A percentile compares a stretch with the other conserved stretches of the same genome.
These are phyloP conservation scores for Calocera cornea DNA, from an alignment of 768 basidiomycete genomes.

Conservation along the genomic window DNA sequence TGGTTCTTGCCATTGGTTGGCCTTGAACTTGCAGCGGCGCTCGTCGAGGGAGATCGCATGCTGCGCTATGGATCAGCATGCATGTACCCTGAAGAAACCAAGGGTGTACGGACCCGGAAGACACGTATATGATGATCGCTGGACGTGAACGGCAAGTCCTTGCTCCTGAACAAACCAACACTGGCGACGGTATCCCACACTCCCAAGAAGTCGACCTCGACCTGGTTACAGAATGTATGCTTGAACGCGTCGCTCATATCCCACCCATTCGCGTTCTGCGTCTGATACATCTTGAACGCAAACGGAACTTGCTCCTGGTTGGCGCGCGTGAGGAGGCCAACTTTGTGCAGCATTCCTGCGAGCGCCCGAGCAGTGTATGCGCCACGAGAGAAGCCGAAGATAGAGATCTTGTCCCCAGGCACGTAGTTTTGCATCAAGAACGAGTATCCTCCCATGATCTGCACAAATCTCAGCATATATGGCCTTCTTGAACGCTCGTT, in stretches of 20 bases:
- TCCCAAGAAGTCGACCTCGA: slow-evolving; percentile 18
- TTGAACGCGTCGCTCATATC: slow-evolving; percentile 15
- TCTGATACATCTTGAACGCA: slow-evolving; percentile 14
- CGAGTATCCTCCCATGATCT: slow-evolving; percentile 45
- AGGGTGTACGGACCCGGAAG: slow-evolving; percentile 14
- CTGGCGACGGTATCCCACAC: slow-evolving; percentile 19
- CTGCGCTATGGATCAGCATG: neutral
- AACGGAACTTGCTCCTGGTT: slow-evolving; percentile 17
- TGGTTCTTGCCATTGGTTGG: slow-evolving; percentile 19
- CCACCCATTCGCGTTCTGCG: slow-evolving; percentile 3
- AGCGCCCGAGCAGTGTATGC: slow-evolving; percentile 22
- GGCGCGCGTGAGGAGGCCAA: slow-evolving; percentile 16
- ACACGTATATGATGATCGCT: slow-evolving; percentile 12
- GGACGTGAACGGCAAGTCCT: slow-evolving; percentile 16
- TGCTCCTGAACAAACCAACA: slow-evolving; percentile 16
- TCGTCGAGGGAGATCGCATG: slow-evolving; percentile 71
- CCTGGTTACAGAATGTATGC: slow-evolving; percentile 14
- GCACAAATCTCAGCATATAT: neutral
- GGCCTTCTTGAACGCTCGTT: neutral
- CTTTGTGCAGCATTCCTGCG: slow-evolving; percentile 22
- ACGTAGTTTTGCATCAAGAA: slow-evolving; percentile 69
- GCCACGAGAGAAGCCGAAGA: slow-evolving; percentile 27
- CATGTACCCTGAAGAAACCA: neutral
- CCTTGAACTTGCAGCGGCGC: slow-evolving; percentile 45
- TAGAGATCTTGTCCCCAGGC: slow-evolving; percentile 33